Percentiles rank a stretch among this genome's conserved stretches.
These are phyloP conservation scores for Cercospora brassicicola DNA, from an alignment of 2,329 filamentous ascomycete species.

Conservation along the genomic window DNA sequence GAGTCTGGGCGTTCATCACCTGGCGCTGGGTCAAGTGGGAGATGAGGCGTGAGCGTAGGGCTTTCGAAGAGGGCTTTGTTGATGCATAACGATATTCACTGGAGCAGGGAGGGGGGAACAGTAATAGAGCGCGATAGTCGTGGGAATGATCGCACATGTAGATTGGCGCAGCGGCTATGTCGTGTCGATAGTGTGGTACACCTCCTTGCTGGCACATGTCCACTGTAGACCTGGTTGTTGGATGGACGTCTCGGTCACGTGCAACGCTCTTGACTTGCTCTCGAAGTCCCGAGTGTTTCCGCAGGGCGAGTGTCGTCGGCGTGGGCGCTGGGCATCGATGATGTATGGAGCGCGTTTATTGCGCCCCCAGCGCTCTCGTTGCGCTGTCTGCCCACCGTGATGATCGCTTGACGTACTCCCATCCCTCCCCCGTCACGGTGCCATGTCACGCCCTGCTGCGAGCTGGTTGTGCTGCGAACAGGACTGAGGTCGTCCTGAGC, in stretches of 20 bases:
- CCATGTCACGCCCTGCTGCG: not conserved
- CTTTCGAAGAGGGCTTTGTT: slow-evolving; percentile 32
- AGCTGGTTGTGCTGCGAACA: not conserved
- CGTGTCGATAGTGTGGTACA: not conserved
- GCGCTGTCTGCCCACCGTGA: not conserved
- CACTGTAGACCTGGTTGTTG: not conserved
- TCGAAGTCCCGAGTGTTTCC: not conserved
- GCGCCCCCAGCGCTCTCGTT: not conserved
- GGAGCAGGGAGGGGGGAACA: not conserved
- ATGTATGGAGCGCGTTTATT: not conserved
- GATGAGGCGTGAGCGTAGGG: slow-evolving; percentile 34
- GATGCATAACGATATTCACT: slow-evolving; percentile 17
- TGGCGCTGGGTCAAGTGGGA: slow-evolving; percentile 32
- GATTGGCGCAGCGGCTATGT: not conserved
- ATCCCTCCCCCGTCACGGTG: not conserved
- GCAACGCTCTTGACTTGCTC: not conserved
- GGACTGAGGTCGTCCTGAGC: not conserved
- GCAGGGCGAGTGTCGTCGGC: not conserved
- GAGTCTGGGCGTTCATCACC: slow-evolving; percentile 30
- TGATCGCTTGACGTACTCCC: not conserved
- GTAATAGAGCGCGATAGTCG: not conserved
- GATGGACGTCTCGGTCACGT: not conserved
- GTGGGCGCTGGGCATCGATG: not conserved
- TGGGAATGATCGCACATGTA: not conserved
- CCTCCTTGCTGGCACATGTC: not conserved